Evolutionary conservation across 129 eudicot species (phyloP).

Genomic region (Helianthus annuus): DNA sequence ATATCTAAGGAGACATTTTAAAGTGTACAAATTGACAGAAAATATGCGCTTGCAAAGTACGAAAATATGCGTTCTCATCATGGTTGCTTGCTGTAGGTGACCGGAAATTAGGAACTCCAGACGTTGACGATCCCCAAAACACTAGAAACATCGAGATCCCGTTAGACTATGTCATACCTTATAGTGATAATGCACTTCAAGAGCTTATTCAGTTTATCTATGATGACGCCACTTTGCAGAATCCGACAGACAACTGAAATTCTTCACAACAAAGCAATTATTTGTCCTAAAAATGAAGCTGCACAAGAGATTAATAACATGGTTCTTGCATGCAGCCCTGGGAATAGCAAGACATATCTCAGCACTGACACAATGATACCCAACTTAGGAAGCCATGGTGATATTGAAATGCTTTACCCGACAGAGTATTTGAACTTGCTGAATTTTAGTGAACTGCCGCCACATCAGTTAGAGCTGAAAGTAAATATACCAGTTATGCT

Average conservation of each 20-base stretch:
- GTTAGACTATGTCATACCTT: not conserved
- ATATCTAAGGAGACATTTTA: not conserved
- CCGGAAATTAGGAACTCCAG: not conserved
- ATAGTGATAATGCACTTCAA: not conserved
- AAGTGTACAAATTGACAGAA: not conserved
- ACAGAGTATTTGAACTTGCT: not conserved
- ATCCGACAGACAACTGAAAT: not conserved
- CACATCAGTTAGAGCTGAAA: not conserved
- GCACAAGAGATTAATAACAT: not conserved
- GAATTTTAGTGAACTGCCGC: not conserved
- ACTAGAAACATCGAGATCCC: not conserved
- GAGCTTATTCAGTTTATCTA: not conserved
- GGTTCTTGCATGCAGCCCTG: not conserved
- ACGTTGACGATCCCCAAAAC: not conserved
- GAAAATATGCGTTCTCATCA: not conserved
- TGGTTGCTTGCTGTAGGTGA: conserved; percentile 4
- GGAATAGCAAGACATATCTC: not conserved
- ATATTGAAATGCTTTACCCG: not conserved
- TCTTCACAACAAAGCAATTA: not conserved
- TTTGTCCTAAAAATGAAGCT: conserved; percentile 7
- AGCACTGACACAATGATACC: not conserved
- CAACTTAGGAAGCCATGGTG: not conserved
- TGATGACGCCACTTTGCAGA: not conserved
- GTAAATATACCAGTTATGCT: not conserved
- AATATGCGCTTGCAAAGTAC: not conserved